These are phyloP conservation scores for Claviceps sp. DNA, from an alignment of 2,329 filamentous ascomycete genomes.

Conservation along the genomic window DNA sequence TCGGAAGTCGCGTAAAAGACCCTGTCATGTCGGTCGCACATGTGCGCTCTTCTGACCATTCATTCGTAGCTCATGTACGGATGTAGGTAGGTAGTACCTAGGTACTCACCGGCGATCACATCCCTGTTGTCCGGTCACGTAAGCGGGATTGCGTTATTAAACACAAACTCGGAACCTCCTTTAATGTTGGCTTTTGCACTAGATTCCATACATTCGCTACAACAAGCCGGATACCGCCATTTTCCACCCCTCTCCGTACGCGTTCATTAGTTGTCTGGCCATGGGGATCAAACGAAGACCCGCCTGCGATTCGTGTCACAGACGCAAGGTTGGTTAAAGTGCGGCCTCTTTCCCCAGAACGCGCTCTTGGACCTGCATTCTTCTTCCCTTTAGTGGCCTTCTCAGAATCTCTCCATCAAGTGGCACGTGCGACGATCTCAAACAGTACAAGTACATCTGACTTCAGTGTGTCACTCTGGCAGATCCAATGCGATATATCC, in stretches of 20 bases:
- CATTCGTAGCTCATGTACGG: too few species aligned
- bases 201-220: neutral
- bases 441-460: neutral
- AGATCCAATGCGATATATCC: slow-evolving; percentile 37
- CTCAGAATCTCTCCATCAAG: neutral
- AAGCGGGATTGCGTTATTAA: slow-evolving; percentile 1
- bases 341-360: neutral
- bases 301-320: slow-evolving; percentile 36
- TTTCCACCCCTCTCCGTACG: neutral
- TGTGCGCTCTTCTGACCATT: too few species aligned
- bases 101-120: too few species aligned
- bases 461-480: neutral
- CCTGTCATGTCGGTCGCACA: too few species aligned
- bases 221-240: neutral
- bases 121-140: neutral
- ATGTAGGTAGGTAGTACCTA: too few species aligned
- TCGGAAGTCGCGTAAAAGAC: too few species aligned
- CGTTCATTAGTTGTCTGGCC: too few species aligned
- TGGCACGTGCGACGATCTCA: neutral
- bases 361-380: neutral
- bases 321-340: slow-evolving; percentile 28
- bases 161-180: neutral
- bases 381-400: neutral
- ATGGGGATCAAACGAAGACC: slow-evolving; percentile 9
- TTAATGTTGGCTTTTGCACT: neutral